These are phyloP conservation scores for Claviceps fusiformis DNA, from an alignment of 2,329 filamentous ascomycete genomes.

Conservation along the genomic window DNA sequence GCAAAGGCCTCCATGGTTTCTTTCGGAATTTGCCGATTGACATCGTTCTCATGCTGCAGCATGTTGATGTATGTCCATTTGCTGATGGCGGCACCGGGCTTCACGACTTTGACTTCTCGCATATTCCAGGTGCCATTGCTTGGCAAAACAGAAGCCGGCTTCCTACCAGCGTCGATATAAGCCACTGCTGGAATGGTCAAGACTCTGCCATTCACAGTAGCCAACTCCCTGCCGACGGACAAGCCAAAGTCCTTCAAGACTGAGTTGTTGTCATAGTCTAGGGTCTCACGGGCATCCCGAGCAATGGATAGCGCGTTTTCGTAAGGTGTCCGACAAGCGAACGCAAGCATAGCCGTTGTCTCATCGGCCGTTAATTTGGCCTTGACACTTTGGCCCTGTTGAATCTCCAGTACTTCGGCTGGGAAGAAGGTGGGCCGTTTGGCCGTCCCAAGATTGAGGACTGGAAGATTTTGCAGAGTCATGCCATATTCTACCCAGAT, in stretches of 20 bases:
- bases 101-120: slow-evolving; percentile 39
- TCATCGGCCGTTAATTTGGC: slow-evolving; percentile 46
- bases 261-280: slow-evolving; percentile 41
- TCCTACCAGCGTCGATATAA: slow-evolving; percentile 32
- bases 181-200: slow-evolving; percentile 44
- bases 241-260: slow-evolving; percentile 47
- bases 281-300: slow-evolving; percentile 37
- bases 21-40: slow-evolving; percentile 6
- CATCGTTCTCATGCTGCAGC: neutral
- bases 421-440: slow-evolving; percentile 50
- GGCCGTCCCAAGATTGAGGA: slow-evolving; percentile 51
- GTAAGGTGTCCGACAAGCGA: slow-evolving; percentile 54
- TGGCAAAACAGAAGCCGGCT: slow-evolving; percentile 17
- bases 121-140: slow-evolving; percentile 59
- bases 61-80: slow-evolving; percentile 39
- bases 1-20: slow-evolving; percentile 21
- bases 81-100: slow-evolving; percentile 29
- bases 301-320: slow-evolving; percentile 56
- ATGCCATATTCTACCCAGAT: slow-evolving; percentile 21
- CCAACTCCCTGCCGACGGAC: slow-evolving; percentile 42
- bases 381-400: slow-evolving; percentile 50
- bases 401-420: slow-evolving; percentile 49
- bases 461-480: slow-evolving; percentile 30
- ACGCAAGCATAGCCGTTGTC: slow-evolving; percentile 55
- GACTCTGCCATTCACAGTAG: slow-evolving; percentile 62